Percentiles rank a stretch among this genome's conserved stretches.
phyloP scores from a whole-genome alignment of 2,329 filamentous ascomycete species.

The Phaeophleospora eucalypticola region DNA sequence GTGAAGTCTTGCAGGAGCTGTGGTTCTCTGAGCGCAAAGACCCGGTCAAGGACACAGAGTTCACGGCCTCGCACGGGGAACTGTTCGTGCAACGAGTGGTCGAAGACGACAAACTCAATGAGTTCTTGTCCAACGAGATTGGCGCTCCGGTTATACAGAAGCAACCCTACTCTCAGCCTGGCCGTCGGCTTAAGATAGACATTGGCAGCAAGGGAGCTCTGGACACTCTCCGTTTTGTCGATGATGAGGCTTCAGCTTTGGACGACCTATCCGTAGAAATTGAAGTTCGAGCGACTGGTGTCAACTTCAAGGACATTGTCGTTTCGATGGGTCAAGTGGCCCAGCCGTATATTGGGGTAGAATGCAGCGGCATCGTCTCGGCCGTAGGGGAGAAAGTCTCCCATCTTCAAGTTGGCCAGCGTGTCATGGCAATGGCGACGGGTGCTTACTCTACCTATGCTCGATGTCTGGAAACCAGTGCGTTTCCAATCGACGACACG shows the following conservation, averaged over 20 bases:
- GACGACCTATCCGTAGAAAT: background rate
- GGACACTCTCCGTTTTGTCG: background rate
- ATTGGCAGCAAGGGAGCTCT: background rate
- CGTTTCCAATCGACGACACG: constrained; percentile 13
- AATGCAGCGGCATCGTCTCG: background rate
- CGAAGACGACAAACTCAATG: background rate
- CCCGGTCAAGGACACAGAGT: no score
- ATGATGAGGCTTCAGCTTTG: background rate
- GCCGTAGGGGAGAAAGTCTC: background rate
- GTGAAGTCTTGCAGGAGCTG: background rate
- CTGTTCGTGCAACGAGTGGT: background rate
- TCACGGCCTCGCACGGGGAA: no score
- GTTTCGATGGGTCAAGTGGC: background rate
- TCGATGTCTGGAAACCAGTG: background rate
- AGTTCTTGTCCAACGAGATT: background rate
- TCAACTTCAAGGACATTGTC: constrained; percentile 3
- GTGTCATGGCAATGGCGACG: background rate
- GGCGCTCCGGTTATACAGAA: background rate
- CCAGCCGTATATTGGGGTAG: background rate
- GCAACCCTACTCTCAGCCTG: background rate
- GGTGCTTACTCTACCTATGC: constrained; percentile 4
- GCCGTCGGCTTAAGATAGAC: background rate
- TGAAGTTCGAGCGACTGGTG: constrained; percentile 1
- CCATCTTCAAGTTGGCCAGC: constrained; percentile 1
- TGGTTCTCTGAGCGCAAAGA: background rate